phyloP scores from a whole-genome alignment of 768 basidiomycete genomes.

The Rhizopogon sp. region DNA sequence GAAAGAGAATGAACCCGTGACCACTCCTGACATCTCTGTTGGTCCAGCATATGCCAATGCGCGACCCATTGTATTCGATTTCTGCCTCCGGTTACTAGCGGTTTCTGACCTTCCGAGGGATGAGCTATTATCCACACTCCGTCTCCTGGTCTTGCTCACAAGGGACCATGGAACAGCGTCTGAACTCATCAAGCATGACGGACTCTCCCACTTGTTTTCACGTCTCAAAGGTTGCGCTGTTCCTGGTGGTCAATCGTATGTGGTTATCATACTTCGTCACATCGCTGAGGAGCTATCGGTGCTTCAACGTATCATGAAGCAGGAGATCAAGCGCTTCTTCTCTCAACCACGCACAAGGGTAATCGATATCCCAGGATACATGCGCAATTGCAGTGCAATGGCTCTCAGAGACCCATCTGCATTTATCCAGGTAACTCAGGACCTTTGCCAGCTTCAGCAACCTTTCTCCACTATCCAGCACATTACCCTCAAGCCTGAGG shows the following conservation, averaged over 20 bases:
- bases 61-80: conserved; percentile 65
- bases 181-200: conserved; percentile 65
- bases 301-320: conserved; percentile 70
- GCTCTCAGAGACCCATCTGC: conserved; percentile 74
- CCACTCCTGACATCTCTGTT: conserved; percentile 41
- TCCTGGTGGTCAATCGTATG: conserved; percentile 72
- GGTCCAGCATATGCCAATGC: conserved; percentile 64
- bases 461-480: conserved; percentile 56
- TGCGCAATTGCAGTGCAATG: conserved; percentile 71
- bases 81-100: conserved; percentile 66
- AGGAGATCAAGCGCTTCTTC: conserved; percentile 81
- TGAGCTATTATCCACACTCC: conserved; percentile 75
- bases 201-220: conserved; percentile 58
- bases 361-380: conserved; percentile 67
- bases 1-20: conserved; percentile 63
- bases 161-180: conserved; percentile 60
- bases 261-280: conserved; percentile 88
- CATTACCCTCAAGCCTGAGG: conserved; percentile 50
- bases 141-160: conserved; percentile 82
- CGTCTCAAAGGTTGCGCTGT: conserved; percentile 56
- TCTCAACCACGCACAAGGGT: conserved; percentile 62
- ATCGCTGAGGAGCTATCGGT: conserved; percentile 71
- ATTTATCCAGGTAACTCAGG: conserved; percentile 71
- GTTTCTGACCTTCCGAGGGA: conserved; percentile 66
- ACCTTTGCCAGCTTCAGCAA: conserved; percentile 66